Conservation (phyloP, 257 asterid genomes). For the Nicotiana tomentosiformis region DNA sequence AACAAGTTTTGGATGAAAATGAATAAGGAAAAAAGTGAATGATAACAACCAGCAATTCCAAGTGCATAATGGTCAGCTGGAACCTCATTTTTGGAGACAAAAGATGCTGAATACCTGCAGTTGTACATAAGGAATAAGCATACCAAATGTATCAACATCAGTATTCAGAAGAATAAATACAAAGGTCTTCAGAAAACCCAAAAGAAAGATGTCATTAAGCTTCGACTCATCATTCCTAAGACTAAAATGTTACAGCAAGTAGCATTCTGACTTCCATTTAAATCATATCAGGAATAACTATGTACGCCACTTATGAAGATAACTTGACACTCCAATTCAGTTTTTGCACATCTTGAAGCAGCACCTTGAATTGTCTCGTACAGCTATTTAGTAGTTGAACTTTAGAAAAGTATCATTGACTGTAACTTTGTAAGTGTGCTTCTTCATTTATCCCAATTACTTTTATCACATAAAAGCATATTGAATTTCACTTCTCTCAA, state of each 20-base stretch:
- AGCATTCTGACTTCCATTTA: not conserved
- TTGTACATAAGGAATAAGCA: constrained; percentile 5
- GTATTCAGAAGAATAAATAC: not conserved
- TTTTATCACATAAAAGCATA: not conserved
- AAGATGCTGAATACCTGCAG: constrained; percentile 70
- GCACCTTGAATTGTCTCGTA: not conserved
- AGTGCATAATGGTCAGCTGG: constrained; percentile 75
- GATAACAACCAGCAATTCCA: constrained; percentile 65
- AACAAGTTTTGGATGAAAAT: not conserved
- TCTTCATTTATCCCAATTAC: not conserved
- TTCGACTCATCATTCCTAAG: not conserved
- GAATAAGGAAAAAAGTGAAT: not conserved
- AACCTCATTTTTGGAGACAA: constrained; percentile 63
- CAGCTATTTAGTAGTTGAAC: not conserved
- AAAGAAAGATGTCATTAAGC: not conserved
- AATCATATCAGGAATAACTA: not conserved
- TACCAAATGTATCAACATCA: not conserved
- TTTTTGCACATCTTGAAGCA: not conserved
- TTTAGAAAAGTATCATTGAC: not conserved
- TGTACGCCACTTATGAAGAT: not conserved
- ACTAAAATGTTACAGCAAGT: not conserved
- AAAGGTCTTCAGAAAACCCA: not conserved
- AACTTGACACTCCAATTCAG: not conserved
- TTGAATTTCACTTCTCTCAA: not conserved
- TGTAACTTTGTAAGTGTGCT: not conserved